These are phyloP conservation scores for Neurospora discreta DNA, from an alignment of 495 filamentous ascomycete species.

Conservation along the genomic window DNA sequence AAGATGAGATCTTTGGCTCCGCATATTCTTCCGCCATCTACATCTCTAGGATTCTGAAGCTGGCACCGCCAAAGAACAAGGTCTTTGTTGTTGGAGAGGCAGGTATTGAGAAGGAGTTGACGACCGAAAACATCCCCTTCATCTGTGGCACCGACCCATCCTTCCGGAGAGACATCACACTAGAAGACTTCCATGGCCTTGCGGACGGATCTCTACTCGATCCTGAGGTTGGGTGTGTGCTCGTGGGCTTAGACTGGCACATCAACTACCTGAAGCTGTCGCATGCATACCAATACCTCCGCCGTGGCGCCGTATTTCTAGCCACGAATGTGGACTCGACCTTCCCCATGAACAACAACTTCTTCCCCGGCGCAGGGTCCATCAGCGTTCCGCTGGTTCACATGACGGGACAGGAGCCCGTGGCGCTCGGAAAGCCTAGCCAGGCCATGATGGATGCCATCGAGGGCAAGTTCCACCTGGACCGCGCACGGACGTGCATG, in stretches of 20 bases:
- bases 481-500: slow-evolving; percentile 84
- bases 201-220: slow-evolving; percentile 70
- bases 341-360: slow-evolving; percentile 60
- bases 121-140: slow-evolving; percentile 62
- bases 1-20: slow-evolving; percentile 90
- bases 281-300: slow-evolving; percentile 74
- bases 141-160: slow-evolving; percentile 82
- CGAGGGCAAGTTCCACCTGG: slow-evolving; percentile 86
- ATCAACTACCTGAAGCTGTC: slow-evolving; percentile 88
- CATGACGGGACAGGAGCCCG: slow-evolving; percentile 58
- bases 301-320: slow-evolving; percentile 74
- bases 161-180: slow-evolving; percentile 61
- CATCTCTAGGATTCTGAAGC: slow-evolving; percentile 80
- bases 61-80: slow-evolving; percentile 69
- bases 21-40: slow-evolving; percentile 93
- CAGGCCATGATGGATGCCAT: slow-evolving; percentile 99
- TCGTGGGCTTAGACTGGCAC: slow-evolving; percentile 84
- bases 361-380: slow-evolving; percentile 88
- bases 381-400: slow-evolving; percentile 68
- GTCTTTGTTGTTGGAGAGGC: slow-evolving; percentile 88
- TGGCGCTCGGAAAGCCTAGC: slow-evolving; percentile 84
- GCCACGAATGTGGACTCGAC: slow-evolving; percentile 89
- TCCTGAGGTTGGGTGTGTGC: slow-evolving; percentile 77
- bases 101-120: slow-evolving; percentile 83
- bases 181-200: slow-evolving; percentile 65